Evolutionary conservation across 2,329 filamentous ascomycete species (phyloP).

Genomic region (Colletotrichum sp.): DNA sequence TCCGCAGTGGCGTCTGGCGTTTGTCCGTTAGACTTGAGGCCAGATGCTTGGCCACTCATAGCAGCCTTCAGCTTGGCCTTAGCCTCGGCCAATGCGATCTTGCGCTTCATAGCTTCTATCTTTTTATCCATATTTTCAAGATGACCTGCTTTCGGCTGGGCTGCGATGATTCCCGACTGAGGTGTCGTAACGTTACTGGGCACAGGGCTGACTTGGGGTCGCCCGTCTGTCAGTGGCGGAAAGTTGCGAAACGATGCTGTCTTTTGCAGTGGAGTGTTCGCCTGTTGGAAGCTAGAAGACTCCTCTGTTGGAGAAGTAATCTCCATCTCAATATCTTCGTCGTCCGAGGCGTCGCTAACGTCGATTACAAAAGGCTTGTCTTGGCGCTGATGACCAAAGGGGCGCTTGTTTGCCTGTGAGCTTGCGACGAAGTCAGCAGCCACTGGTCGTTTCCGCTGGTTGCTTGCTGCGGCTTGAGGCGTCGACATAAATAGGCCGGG

Average conservation of each 20-base stretch:
- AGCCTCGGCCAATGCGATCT: constrained; percentile 64
- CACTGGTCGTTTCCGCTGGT: constrained; percentile 51
- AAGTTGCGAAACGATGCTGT: constrained; percentile 47
- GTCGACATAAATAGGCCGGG: constrained; percentile 41
- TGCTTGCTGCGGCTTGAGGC: constrained; percentile 26
- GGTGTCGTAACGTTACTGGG: constrained; percentile 39
- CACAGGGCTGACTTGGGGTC: constrained; percentile 44
- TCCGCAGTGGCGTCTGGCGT: constrained; percentile 11
- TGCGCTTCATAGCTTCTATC: constrained; percentile 65
- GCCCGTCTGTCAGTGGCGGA: constrained; percentile 47
- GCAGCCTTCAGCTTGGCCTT: constrained; percentile 48
- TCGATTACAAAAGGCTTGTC: constrained; percentile 78
- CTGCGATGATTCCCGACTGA: constrained; percentile 35
- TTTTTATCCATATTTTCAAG: constrained; percentile 58
- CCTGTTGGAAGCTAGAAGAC: constrained; percentile 35
- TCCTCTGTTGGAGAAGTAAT: constrained; percentile 60
- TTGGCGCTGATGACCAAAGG: constrained; percentile 63
- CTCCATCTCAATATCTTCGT: constrained; percentile 72
- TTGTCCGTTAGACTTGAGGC: constrained; percentile 3
- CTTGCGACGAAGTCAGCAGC: constrained; percentile 74
- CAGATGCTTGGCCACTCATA: constrained; percentile 3
- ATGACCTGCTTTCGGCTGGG: constrained; percentile 39
- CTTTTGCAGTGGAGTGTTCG: constrained; percentile 34
- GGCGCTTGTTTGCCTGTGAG: constrained; percentile 57
- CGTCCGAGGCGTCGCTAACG: constrained; percentile 74